Conservation (phyloP, 345 rosid species). For the Nephelium lappaceum region DNA sequence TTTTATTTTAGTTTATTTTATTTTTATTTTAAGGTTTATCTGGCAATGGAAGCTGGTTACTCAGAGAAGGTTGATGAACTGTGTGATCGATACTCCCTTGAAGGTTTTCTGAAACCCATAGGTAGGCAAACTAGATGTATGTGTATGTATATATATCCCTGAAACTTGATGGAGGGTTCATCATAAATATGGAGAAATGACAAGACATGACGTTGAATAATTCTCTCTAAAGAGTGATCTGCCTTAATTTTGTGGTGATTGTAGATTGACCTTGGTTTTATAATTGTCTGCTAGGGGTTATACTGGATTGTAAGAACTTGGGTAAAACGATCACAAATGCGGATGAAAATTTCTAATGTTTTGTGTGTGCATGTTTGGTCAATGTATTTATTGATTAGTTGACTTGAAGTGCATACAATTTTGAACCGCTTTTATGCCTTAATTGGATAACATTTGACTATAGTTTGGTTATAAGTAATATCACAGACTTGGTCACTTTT, state of each 20-base stretch:
- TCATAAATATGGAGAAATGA: constrained; percentile 7
- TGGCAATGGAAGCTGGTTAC: constrained; percentile 99
- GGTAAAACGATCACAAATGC: not conserved
- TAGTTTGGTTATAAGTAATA: not conserved
- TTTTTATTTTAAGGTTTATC: constrained; percentile 58
- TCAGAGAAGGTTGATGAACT: constrained; percentile 91
- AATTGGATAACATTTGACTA: not conserved
- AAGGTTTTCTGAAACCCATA: constrained; percentile 64
- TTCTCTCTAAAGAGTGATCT: not conserved
- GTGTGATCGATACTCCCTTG: constrained; percentile 73
- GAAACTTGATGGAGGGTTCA: constrained; percentile 14
- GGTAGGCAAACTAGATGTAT: constrained; percentile 34
- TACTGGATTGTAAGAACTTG: not conserved
- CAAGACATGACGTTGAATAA: not conserved
- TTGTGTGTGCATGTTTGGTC: constrained; percentile 4
- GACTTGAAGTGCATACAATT: not conserved
- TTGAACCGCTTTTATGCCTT: not conserved
- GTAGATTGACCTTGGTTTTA: not conserved
- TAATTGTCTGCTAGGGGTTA: constrained; percentile 3
- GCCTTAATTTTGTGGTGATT: not conserved
- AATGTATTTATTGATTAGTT: not conserved
- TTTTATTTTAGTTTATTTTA: not conserved
- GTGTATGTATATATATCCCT: not conserved
- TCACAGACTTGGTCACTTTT: not conserved
- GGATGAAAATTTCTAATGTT: not conserved